Base-by-base conservation (phyloP, 2,329 filamentous ascomycete genomes). In the Apiospora hydei region DNA sequence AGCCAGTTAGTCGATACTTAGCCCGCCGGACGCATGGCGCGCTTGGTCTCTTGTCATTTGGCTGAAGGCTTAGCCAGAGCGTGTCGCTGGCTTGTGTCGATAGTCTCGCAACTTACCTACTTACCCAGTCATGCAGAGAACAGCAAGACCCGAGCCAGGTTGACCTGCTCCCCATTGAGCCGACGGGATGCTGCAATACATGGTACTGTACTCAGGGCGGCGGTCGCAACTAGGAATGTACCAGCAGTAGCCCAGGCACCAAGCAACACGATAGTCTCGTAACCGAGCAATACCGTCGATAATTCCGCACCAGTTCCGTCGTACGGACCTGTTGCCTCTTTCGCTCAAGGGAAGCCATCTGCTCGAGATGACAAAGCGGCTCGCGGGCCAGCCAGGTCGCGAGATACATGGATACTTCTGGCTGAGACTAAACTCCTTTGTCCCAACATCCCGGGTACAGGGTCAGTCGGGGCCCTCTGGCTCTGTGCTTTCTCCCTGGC, bases 281-380 rank as follows among this genome's bases (percentile, higher is more conserved):
- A 34, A 26, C 49, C n/a, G 49, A 51, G 49, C 49, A 26, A n/a
- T 53, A 30, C 24, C 51, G 30, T 53, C 2, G 1, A 34, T 18
- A 64, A 41, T 64, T 64, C 57, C 57, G 57, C 57, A n/a, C 30
- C n/a, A 34, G 41, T 64, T 41, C 57, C 57, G 34, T 41, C 21
- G 57, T 64, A n/a, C 57, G 57, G 57, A 41, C 57, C 34, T 41
- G 34, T 64, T 64, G 57, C 57, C 57, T 64, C 57, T 64, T 64
- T 64, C 18, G 34, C 34, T 30, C 57, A 64, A 41, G 34, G 41
- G 21, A 64, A 64, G 57, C 57, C 57, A 64, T 64, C 10, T 64
- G 57, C 57, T 38, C 34, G n/a, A n/a, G 57, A 16, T 64, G 57
- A 64, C 57, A 64, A 41, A 38, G 57, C 21, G 21, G 57, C 57